phyloP scores from a whole-genome alignment of 2,329 filamentous ascomycete species.

The Pseudofabraea citricarpa region DNA sequence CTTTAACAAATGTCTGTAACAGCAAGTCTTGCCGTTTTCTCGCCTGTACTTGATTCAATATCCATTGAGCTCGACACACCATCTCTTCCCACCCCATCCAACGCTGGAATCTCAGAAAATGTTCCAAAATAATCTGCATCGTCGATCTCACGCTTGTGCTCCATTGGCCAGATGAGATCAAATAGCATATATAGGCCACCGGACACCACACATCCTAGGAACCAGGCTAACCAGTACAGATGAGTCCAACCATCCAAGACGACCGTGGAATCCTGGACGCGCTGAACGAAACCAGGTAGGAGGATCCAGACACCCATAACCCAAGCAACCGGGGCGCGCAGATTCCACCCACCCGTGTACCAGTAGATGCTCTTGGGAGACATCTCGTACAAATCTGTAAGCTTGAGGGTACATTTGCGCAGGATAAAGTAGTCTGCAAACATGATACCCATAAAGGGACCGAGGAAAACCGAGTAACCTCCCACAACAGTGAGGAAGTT shows the following conservation, averaged over 20 bases:
- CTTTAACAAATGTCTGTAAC: too few species aligned
- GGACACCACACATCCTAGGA: conserved; percentile 7
- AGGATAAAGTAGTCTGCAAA: conserved; percentile 25
- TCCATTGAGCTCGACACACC: too few species aligned
- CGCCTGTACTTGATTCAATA: too few species aligned
- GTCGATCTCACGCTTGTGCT: too few species aligned
- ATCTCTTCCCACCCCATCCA: too few species aligned
- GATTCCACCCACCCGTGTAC: neutral
- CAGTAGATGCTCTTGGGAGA: neutral
- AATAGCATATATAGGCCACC: conserved; percentile 7
- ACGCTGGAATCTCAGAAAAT: too few species aligned
- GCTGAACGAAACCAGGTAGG: neutral
- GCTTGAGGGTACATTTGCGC: conserved; percentile 21
- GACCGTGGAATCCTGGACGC: neutral
- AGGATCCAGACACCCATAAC: neutral
- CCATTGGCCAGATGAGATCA: too few species aligned
- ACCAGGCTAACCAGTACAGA: neutral
- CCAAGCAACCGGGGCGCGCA: neutral
- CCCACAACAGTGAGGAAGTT: conserved; percentile 19
- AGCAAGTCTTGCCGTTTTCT: too few species aligned
- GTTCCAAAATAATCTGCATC: too few species aligned
- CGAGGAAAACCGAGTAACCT: conserved; percentile 26
- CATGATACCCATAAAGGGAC: conserved; percentile 29
- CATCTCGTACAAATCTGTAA: conserved; percentile 23
- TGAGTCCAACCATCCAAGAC: neutral